These are phyloP conservation scores for Apiotrichum domesticum DNA, from an alignment of 1,284 basidiomycete genomes.

Conservation along the genomic window DNA sequence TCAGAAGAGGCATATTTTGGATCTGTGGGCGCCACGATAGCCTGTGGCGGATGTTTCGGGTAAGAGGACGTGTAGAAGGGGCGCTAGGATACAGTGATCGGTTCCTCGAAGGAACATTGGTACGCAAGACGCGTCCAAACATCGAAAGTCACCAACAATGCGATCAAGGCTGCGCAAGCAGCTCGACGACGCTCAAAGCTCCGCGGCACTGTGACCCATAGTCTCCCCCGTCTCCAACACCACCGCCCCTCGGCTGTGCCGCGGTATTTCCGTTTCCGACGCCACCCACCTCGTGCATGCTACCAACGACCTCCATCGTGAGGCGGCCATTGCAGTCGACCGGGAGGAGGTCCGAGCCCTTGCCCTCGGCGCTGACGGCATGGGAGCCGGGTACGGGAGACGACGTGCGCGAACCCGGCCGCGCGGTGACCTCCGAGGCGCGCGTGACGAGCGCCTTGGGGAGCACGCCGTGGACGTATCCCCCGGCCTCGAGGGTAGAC, in stretches of 20 bases:
- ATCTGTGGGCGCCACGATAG: too few species aligned
- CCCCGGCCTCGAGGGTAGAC: constrained; percentile 61
- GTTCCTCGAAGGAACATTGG: too few species aligned
- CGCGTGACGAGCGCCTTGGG: constrained; percentile 56
- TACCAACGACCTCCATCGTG: constrained; percentile 57
- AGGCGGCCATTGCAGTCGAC: constrained; percentile 47
- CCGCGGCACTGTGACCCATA: too few species aligned
- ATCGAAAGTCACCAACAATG: too few species aligned
- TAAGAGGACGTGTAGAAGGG: too few species aligned
- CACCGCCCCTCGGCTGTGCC: background rate
- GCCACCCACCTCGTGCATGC: constrained; percentile 68
- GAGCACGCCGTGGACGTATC: constrained; percentile 72
- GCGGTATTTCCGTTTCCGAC: background rate
- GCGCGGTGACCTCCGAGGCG: constrained; percentile 31
- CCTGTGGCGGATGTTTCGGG: too few species aligned
- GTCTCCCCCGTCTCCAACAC: too few species aligned
- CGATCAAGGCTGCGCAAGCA: too few species aligned
- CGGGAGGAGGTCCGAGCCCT: constrained; percentile 33
- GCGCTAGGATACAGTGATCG: too few species aligned
- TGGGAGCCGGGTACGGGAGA: background rate
- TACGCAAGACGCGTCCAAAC: too few species aligned
- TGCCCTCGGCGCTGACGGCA: constrained; percentile 28
- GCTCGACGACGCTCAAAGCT: too few species aligned
- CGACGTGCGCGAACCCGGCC: constrained; percentile 5
- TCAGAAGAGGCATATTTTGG: too few species aligned